These are phyloP conservation scores for Saccharomycopsis malanga DNA, from an alignment of 805 yeast genomes.

Conservation along the genomic window DNA sequence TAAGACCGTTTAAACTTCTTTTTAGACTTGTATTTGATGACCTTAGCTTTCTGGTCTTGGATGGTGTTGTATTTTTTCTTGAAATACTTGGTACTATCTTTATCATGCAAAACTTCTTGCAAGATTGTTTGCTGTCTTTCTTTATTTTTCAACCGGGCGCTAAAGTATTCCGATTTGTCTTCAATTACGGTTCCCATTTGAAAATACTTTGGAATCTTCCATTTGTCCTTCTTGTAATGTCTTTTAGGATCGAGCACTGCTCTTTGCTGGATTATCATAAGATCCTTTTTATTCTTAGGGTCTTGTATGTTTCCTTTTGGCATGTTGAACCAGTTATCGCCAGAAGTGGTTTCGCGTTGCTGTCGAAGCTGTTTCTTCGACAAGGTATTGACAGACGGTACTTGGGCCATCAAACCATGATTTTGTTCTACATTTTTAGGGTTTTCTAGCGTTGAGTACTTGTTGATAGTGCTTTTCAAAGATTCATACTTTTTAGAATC, in stretches of 20 bases:
- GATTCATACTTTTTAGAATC: conserved; percentile 5
- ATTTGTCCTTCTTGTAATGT: conserved; percentile 82
- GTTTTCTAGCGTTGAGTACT: not conserved
- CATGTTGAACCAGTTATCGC: conserved; percentile 72
- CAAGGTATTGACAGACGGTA: not conserved
- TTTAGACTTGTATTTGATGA: conserved; percentile 18
- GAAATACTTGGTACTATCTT: conserved; percentile 64
- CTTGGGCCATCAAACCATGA: not conserved
- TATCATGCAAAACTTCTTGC: conserved; percentile 75
- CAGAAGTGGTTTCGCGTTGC: conserved; percentile 32
- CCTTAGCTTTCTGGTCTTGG: conserved; percentile 47
- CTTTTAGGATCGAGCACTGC: conserved; percentile 92
- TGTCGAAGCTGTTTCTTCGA: conserved; percentile 23
- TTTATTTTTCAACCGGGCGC: conserved; percentile 56
- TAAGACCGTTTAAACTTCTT: conserved; percentile 1
- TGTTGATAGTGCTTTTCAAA: conserved; percentile 5
- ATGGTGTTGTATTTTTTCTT: conserved; percentile 78
- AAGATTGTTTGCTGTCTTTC: conserved; percentile 74
- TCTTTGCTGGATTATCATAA: conserved; percentile 74
- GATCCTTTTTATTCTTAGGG: conserved; percentile 69
- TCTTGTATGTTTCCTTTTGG: conserved; percentile 56
- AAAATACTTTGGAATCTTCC: conserved; percentile 71
- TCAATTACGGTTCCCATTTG: conserved; percentile 86
- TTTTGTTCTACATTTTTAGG: not conserved
- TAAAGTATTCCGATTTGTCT: conserved; percentile 72